A percentile compares a stretch with the other conserved stretches of the same genome.
Conservation (phyloP, 2,329 filamentous ascomycete genomes). For the Lasiodiplodia sp. region DNA sequence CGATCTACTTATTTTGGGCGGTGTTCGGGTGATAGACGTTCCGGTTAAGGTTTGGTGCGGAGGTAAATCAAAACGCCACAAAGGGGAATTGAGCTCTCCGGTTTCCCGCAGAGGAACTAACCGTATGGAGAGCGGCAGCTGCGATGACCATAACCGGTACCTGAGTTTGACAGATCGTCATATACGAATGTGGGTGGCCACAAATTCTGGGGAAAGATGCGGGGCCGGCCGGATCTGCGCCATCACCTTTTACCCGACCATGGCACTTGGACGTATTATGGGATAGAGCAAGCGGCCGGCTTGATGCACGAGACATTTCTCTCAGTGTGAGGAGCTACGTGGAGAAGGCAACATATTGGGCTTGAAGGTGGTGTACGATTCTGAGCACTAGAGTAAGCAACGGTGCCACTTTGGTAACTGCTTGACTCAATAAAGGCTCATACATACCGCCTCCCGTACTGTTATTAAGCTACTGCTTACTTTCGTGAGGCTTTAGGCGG, state of each 20-base stretch:
- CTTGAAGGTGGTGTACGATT: not conserved
- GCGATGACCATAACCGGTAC: not conserved
- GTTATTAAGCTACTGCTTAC: not conserved
- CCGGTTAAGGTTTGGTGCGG: conserved; percentile 12
- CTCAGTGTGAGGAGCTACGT: no score
- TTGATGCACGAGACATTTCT: not conserved
- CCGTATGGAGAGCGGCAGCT: not conserved
- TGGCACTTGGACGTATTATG: not conserved
- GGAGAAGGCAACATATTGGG: not conserved
- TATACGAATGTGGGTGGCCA: not conserved
- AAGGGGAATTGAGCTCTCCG: not conserved
- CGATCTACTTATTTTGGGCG: not conserved
- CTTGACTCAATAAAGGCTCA: not conserved
- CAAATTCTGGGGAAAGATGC: not conserved
- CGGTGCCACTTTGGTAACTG: not conserved
- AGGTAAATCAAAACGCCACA: not conserved
- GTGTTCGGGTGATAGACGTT: not conserved
- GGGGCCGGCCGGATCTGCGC: conserved; percentile 8
- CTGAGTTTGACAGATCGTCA: not conserved
- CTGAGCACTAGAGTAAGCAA: not conserved
- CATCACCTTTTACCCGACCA: not conserved
- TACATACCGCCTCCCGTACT: not conserved
- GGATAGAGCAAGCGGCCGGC: not conserved
- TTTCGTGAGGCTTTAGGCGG: not conserved
- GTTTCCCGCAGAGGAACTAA: not conserved